phyloP scores from a whole-genome alignment of 148 eudicot species.

The Chenopodium album region DNA sequence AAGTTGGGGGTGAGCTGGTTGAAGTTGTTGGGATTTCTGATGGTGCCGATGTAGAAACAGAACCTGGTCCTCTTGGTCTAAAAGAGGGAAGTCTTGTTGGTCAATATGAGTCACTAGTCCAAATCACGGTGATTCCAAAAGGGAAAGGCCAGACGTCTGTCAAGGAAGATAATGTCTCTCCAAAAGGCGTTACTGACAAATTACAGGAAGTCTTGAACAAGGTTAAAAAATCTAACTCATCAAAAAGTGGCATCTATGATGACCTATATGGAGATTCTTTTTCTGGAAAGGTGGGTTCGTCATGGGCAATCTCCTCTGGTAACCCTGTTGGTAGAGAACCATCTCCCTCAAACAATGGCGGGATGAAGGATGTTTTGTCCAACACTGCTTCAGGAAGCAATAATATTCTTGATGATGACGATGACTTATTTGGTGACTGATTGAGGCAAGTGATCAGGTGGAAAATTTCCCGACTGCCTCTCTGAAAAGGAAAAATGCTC shows the following conservation, averaged over 20 bases:
- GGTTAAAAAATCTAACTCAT: conserved; percentile 57
- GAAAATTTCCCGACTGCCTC: not conserved
- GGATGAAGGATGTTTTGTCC: conserved; percentile 24
- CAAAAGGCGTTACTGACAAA: conserved; percentile 79
- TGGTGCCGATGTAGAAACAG: conserved; percentile 94
- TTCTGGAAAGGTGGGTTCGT: conserved; percentile 68
- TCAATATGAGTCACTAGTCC: conserved; percentile 88
- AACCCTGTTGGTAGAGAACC: conserved; percentile 35
- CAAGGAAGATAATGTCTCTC: conserved; percentile 52
- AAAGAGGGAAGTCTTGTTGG: conserved; percentile 99
- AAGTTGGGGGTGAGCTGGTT: conserved; percentile 87
- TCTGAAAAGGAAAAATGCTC: not conserved
- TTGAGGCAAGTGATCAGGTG: not conserved
- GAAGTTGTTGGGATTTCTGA: conserved; percentile 92
- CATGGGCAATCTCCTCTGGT: conserved; percentile 73
- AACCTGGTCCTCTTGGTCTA: conserved; percentile 90
- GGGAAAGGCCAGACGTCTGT: conserved; percentile 52
- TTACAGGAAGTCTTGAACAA: conserved; percentile 75
- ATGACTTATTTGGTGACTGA: conserved; percentile 85
- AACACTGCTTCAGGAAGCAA: conserved; percentile 30
- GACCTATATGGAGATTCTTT: conserved; percentile 82
- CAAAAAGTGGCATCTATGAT: conserved; percentile 73
- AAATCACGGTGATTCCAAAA: conserved; percentile 76
- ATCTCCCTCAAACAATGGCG: conserved; percentile 34
- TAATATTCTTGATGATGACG: conserved; percentile 42